Conservation (phyloP, 108 stramenopile genomes). For the Craspedostauros australis region DNA sequence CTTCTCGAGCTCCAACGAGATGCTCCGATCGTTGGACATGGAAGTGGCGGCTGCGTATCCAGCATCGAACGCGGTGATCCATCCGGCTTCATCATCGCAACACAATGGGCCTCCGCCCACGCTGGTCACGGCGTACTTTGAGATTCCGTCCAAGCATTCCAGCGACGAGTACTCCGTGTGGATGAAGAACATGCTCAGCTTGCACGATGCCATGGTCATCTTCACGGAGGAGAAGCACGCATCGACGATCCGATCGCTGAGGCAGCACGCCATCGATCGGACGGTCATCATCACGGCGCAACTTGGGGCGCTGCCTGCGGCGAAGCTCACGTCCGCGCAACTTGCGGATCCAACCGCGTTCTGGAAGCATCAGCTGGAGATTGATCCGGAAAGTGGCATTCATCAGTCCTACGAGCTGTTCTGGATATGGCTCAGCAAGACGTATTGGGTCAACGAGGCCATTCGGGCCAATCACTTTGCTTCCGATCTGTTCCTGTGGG, state of each 20-base stretch:
- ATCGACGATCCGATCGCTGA: slow-evolving; percentile 2
- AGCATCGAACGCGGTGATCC: too few relatives aligned
- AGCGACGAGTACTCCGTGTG: slow-evolving; percentile 22
- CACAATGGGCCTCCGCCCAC: too few relatives aligned
- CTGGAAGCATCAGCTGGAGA: slow-evolving; percentile 35
- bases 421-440: slow-evolving; percentile 46
- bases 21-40: too few relatives aligned
- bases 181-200: slow-evolving; percentile 38
- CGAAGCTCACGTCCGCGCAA: too few relatives aligned
- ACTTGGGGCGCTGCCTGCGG: slow-evolving; percentile 17
- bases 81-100: too few relatives aligned
- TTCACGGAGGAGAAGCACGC: slow-evolving; percentile 26
- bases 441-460: slow-evolving; percentile 15
- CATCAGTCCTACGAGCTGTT: slow-evolving; percentile 34
- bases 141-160: slow-evolving; percentile 23
- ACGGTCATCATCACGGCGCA: slow-evolving; percentile 33
- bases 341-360: slow-evolving; percentile 13
- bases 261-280: slow-evolving; percentile 20
- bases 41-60: too few relatives aligned
- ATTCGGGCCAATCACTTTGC: slow-evolving; percentile 25
- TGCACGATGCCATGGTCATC: slow-evolving; percentile 39
- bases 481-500: neutral
- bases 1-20: too few relatives aligned
- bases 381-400: slow-evolving; percentile 26
- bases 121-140: slow-evolving; percentile 39